phyloP scores from a whole-genome alignment of 176 grass and related monocot genomes.

The Juncus effusus region DNA sequence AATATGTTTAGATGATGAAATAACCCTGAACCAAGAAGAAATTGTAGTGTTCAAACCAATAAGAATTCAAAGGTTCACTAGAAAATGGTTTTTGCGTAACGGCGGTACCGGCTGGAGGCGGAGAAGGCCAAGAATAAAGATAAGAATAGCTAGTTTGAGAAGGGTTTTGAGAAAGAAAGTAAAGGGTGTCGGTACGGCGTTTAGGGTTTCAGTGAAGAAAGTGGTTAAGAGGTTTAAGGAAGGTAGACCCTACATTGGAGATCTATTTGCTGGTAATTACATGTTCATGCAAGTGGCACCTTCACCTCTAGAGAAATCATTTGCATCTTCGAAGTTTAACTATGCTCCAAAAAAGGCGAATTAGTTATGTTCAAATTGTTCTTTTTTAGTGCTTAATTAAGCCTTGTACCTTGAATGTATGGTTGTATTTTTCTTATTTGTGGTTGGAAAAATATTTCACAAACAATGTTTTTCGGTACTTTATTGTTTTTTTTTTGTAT shows the following conservation, averaged over 20 bases:
- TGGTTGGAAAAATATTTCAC: too few relatives aligned
- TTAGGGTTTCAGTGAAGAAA: conserved; percentile 45
- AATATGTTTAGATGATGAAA: neutral
- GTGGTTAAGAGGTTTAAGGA: conserved; percentile 62
- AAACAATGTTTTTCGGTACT: too few relatives aligned
- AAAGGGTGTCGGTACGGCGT: conserved; percentile 25
- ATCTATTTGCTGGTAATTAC: conserved; percentile 91
- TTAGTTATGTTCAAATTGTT: conserved; percentile 10
- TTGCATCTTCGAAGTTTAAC: conserved; percentile 17
- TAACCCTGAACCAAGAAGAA: conserved; percentile 13
- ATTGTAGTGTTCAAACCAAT: conserved; percentile 8
- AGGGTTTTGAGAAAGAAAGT: conserved; percentile 47
- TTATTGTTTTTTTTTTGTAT: too few relatives aligned
- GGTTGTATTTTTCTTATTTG: too few relatives aligned
- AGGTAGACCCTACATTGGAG: conserved; percentile 55
- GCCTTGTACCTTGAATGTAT: conserved; percentile 9
- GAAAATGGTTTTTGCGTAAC: conserved; percentile 6
- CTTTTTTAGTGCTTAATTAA: neutral
- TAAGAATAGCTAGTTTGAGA: conserved; percentile 51
- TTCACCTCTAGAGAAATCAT: conserved; percentile 33
- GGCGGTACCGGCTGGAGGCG: conserved; percentile 4
- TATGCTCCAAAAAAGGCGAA: conserved; percentile 9
- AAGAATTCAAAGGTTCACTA: conserved; percentile 12
- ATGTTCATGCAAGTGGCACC: conserved; percentile 93
- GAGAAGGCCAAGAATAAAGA: conserved; percentile 25